These are phyloP conservation scores for Ganoderma lucidum DNA, from an alignment of 1,284 basidiomycete species.

Conservation along the genomic window DNA sequence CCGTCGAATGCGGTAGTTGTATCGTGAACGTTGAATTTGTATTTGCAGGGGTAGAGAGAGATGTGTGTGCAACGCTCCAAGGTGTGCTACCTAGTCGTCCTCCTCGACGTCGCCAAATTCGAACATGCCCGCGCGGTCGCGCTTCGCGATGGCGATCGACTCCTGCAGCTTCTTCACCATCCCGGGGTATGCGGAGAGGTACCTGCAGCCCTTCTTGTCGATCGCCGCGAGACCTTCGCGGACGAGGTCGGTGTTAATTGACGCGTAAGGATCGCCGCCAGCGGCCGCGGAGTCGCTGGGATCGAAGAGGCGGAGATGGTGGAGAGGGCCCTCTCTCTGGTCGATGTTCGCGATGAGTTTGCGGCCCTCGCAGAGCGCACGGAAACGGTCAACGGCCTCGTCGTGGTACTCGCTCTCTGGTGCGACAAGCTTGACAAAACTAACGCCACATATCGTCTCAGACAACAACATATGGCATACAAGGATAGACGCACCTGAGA, in stretches of 20 bases:
- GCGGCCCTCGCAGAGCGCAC: slow-evolving; percentile 83
- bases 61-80: not conserved
- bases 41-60: not conserved
- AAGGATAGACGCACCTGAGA: slow-evolving; percentile 62
- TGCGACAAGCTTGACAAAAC: slow-evolving; percentile 86
- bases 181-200: slow-evolving; percentile 75
- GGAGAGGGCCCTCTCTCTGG: slow-evolving; percentile 76
- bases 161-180: slow-evolving; percentile 73
- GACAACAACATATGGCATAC: not conserved
- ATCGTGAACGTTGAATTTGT: not conserved
- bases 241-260: slow-evolving; percentile 86
- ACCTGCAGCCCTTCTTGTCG: slow-evolving; percentile 82
- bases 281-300: slow-evolving; percentile 71
- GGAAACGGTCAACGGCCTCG: slow-evolving; percentile 89
- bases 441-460: slow-evolving; percentile 39
- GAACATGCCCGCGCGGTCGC: slow-evolving; percentile 84
- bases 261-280: slow-evolving; percentile 74
- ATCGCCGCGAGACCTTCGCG: slow-evolving; percentile 82
- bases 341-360: slow-evolving; percentile 93
- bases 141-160: slow-evolving; percentile 73
- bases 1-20: not conserved
- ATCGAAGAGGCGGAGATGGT: slow-evolving; percentile 91
- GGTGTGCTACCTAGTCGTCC: slow-evolving; percentile 47
- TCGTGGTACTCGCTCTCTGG: slow-evolving; percentile 84
- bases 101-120: slow-evolving; percentile 89